Base-by-base conservation (phyloP, 352 stramenopile species). In the Phytophthora megakarya region DNA sequence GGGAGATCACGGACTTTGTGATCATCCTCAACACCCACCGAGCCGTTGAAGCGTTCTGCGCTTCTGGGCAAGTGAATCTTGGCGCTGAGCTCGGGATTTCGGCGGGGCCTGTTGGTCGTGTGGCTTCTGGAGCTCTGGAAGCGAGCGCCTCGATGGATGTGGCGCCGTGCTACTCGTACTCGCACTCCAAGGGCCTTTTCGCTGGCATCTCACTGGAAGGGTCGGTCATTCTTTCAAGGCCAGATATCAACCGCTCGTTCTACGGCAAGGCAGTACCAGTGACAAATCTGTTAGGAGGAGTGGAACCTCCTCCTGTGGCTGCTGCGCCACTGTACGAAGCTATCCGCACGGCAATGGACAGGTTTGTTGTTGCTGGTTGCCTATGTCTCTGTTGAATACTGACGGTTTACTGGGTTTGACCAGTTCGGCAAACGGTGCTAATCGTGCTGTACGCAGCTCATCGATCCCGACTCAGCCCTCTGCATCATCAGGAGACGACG, bases 1-100 rank as follows among this genome's bases (percentile, higher is more conserved):
- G 84, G 23, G 91, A 98, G 58, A 76, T 98, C 19, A 98, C 93
- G 28, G 92, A 98, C 67, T 91, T 98, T 55, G 81, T 99, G 28
- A 90, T 98, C 56, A 90, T 98, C 40, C 86, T 99, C 51, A 98
- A 98, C 78, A 97, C 90, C 5, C 81, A 86, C 49, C 73, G 81
- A 39, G 85, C 87, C 2, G 84, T 96, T 38, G 95, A 87, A 65
- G 95, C 78, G 63, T 98, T 86, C 46, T 88, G 76, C 30, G 85
- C 82, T n/a, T 88, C 88, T 53, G 80, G 80, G 7, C 90, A 98
- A 55, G 67, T 98, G 30, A 97, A 93, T 46, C 69, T 98, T 33
- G 94, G 96, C 6, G 90, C 88, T 0, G 91, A 98, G 74, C 67
- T 98, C 15, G 84, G 88, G 22, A 75, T 97, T 25, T 89, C 93